These are phyloP conservation scores for Penicillium aurantiogriseum DNA, from an alignment of 2,329 filamentous ascomycete genomes.

Conservation along the genomic window DNA sequence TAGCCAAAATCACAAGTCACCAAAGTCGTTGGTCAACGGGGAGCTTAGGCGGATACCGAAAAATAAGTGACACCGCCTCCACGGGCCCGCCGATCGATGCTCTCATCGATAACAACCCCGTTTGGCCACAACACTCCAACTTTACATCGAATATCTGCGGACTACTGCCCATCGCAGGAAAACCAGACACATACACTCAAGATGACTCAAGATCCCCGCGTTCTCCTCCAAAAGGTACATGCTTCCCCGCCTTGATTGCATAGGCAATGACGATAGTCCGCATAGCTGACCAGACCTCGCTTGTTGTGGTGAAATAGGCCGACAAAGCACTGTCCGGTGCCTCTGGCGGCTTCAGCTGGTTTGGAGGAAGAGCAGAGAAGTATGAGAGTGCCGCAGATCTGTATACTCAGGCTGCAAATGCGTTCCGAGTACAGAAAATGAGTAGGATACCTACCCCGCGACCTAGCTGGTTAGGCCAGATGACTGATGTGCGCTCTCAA, in stretches of 20 bases:
- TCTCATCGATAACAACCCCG: constrained; percentile 16
- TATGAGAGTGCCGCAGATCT: constrained; percentile 85
- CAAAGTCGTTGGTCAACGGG: neutral
- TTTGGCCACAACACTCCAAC: constrained; percentile 19
- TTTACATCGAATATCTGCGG: constrained; percentile 10
- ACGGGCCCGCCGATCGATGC: constrained; percentile 24
- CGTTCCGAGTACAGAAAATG: constrained; percentile 82
- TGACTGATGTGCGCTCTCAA: neutral
- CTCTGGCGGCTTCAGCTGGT: constrained; percentile 80
- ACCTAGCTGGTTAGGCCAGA: neutral
- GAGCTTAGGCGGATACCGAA: constrained; percentile 12
- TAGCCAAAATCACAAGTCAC: neutral
- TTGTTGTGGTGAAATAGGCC: constrained; percentile 58
- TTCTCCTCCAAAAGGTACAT: constrained; percentile 71
- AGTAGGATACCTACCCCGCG: constrained; percentile 52
- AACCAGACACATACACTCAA: constrained; percentile 18
- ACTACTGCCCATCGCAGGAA: constrained; percentile 3
- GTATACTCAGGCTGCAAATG: constrained; percentile 85
- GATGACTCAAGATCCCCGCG: constrained; percentile 76
- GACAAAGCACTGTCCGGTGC: constrained; percentile 77
- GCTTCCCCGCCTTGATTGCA: constrained; percentile 14
- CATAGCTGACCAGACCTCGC: constrained; percentile 29
- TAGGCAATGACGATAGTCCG: constrained; percentile 26
- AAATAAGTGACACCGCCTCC: constrained; percentile 24
- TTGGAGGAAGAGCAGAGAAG: constrained; percentile 83